These are phyloP conservation scores for Phytophthora cajani DNA, from an alignment of 352 stramenopile species.

Conservation along the genomic window DNA sequence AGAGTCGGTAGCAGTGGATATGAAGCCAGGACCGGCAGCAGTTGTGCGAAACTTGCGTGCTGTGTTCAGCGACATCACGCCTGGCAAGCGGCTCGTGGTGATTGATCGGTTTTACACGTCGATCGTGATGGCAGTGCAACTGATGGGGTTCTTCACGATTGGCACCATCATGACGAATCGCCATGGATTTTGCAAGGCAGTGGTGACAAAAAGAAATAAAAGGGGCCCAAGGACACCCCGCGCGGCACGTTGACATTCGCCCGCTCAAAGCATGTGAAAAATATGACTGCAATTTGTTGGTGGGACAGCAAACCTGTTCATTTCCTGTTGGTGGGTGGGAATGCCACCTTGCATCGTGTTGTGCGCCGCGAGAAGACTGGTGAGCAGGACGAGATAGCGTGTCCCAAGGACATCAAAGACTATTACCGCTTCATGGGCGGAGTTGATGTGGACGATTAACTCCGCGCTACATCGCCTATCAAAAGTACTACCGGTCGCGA, in stretches of 20 bases:
- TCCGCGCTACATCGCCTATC: constrained; percentile 10
- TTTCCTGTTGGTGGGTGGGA: constrained; percentile 10
- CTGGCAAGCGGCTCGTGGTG: constrained; percentile 6
- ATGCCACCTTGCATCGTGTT: not conserved
- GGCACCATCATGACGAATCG: constrained; percentile 20
- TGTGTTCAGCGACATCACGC: not conserved
- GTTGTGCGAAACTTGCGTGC: constrained; percentile 11
- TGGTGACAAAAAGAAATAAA: constrained; percentile 9
- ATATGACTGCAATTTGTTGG: constrained; percentile 9
- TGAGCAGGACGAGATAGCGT: constrained; percentile 10
- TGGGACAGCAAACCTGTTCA: constrained; percentile 17
- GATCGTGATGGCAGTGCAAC: constrained; percentile 4
- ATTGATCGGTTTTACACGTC: constrained; percentile 19
- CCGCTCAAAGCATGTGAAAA: constrained; percentile 6
- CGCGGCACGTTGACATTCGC: constrained; percentile 7
- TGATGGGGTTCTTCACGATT: constrained; percentile 11
- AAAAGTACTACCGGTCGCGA: constrained; percentile 23
- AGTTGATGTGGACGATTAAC: constrained; percentile 21
- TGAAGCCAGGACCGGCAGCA: constrained; percentile 18
- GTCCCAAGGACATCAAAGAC: constrained; percentile 11
- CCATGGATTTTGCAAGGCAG: constrained; percentile 8
- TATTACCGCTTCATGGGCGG: constrained; percentile 20
- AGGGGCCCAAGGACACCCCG: constrained; percentile 4
- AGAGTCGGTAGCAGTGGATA: constrained; percentile 3
- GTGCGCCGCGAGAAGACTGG: constrained; percentile 8